These are phyloP conservation scores for Calonectria pseudoturangicola DNA, from an alignment of 2,329 filamentous ascomycete genomes.

Conservation along the genomic window DNA sequence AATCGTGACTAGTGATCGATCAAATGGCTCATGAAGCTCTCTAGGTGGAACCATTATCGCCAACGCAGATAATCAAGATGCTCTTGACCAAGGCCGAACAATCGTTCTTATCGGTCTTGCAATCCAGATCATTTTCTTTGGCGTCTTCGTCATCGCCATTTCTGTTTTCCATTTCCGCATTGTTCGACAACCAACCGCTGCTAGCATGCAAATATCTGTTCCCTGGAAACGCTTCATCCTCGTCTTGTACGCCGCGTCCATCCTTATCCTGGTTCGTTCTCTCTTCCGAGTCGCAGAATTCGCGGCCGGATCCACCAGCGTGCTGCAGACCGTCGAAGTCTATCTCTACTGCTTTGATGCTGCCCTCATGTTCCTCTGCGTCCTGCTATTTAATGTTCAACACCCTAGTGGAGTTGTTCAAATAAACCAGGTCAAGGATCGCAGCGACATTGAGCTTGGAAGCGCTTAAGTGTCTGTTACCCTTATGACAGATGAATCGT, in stretches of 20 bases:
- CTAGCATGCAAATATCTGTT: background rate
- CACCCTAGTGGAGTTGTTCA: slow-evolving; percentile 26
- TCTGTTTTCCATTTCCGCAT: slow-evolving; percentile 61
- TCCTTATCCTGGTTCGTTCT: slow-evolving; percentile 11
- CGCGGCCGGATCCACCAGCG: slow-evolving; percentile 9
- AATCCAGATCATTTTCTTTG: slow-evolving; percentile 7
- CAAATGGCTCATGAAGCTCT: background rate
- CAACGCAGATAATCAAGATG: background rate
- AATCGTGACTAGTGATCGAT: background rate
- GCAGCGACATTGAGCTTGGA: background rate
- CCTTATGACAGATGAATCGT: background rate
- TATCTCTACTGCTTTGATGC: slow-evolving; percentile 30
- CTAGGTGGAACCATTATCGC: slow-evolving; percentile 11
- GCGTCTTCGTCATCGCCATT: slow-evolving; percentile 5
- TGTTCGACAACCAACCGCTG: background rate
- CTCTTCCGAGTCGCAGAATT: slow-evolving; percentile 5
- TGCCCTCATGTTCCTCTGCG: slow-evolving; percentile 27
- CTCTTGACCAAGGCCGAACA: slow-evolving; percentile 3
- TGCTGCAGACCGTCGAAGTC: slow-evolving; percentile 16
- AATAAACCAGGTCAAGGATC: background rate
- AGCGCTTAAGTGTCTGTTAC: background rate
- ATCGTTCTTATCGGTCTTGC: background rate
- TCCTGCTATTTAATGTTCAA: slow-evolving; percentile 26
- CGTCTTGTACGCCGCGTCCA: slow-evolving; percentile 14
- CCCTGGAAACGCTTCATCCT: slow-evolving; percentile 16